These are phyloP conservation scores for Cyclostephanos invisitatus DNA, from an alignment of 108 stramenopile species.

Conservation along the genomic window DNA sequence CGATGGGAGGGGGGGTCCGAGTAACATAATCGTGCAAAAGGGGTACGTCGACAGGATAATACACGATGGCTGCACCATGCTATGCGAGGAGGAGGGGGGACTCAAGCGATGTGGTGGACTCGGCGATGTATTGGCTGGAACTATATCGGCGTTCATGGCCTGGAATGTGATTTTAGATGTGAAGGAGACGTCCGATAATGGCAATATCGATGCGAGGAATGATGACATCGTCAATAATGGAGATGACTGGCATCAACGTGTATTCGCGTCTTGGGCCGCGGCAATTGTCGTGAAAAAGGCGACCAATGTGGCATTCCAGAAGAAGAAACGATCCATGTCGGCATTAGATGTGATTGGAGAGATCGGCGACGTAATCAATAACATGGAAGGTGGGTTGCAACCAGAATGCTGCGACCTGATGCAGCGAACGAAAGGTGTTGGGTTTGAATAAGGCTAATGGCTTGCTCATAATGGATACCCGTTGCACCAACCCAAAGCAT, in stretches of 20 bases:
- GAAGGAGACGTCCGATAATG: conserved; percentile 9
- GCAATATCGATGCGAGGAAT: not conserved
- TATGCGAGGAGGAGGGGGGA: conserved; percentile 80
- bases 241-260: conserved; percentile 16
- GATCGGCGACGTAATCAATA: conserved; percentile 64
- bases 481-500: too few species aligned
- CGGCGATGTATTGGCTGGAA: conserved; percentile 94
- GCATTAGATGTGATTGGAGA: conserved; percentile 81
- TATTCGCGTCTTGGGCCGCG: conserved; percentile 71
- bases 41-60: conserved; percentile 54
- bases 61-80: conserved; percentile 18
- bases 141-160: conserved; percentile 72
- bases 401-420: not conserved
- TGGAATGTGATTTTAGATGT: conserved; percentile 71
- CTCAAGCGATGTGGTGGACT: conserved; percentile 96
- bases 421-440: not conserved
- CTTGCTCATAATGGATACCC: too few species aligned
- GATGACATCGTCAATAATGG: not conserved
- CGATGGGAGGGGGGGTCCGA: conserved; percentile 23
- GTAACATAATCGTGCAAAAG: conserved; percentile 66
- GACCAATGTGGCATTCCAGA: conserved; percentile 68
- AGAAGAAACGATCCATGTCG: conserved; percentile 80
- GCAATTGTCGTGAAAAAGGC: conserved; percentile 75
- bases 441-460: too few species aligned
- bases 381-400: conserved; percentile 52